Evolutionary conservation across 2,329 filamentous ascomycete species (phyloP).

Genomic region (Pseudogymnoascus sp.): DNA sequence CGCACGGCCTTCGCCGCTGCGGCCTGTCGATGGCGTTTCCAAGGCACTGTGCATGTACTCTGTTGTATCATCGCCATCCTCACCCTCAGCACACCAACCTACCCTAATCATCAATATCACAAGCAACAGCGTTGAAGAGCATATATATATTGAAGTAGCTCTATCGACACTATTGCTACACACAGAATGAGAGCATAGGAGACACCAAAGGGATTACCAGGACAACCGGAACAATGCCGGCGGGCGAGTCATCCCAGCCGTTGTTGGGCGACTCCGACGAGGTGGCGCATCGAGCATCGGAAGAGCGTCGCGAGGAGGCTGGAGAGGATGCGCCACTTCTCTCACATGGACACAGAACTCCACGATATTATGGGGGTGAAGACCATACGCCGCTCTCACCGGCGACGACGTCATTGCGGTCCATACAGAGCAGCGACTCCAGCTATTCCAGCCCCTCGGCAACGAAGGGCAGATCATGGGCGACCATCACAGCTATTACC

Average conservation of each 20-base stretch:
- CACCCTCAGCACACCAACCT: neutral
- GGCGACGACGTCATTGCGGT: slow-evolving; percentile 29
- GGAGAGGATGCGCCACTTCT: neutral
- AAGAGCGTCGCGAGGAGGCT: neutral
- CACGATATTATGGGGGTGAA: slow-evolving; percentile 25
- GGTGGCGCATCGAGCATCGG: neutral
- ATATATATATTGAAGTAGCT: neutral
- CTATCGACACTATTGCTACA: neutral
- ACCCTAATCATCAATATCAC: neutral
- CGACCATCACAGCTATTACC: slow-evolving; percentile 65
- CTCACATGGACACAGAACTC: neutral
- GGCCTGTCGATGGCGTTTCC: slow-evolving; percentile 5
- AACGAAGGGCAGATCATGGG: slow-evolving; percentile 53
- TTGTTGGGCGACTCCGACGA: neutral
- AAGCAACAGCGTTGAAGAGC: neutral
- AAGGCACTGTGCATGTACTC: slow-evolving; percentile 3
- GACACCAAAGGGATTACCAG: neutral
- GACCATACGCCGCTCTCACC: slow-evolving; percentile 20
- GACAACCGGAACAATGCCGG: neutral
- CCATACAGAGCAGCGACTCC: slow-evolving; percentile 25
- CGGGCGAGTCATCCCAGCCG: neutral
- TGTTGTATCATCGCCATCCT: slow-evolving; percentile 2
- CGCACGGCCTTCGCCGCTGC: neutral
- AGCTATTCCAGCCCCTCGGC: slow-evolving; percentile 21
- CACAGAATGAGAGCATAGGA: slow-evolving; percentile 1